Evolutionary conservation across 164 flowering plant genomes (phyloP).

Genomic region (Vitis rupestris): DNA sequence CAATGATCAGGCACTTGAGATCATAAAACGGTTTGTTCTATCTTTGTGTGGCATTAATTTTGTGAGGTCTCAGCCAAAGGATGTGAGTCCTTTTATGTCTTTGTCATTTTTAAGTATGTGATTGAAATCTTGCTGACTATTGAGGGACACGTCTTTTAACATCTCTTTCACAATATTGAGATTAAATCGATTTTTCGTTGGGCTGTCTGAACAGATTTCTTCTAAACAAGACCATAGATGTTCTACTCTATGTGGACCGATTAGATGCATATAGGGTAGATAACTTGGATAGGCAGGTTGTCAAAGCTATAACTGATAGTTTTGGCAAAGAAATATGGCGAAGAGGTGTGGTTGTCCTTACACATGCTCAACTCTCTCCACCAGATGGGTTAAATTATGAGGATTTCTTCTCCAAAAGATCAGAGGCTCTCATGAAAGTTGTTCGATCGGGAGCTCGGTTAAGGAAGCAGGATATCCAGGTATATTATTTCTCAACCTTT

Average conservation of each 20-base stretch:
- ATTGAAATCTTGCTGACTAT: background rate
- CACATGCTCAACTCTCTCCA: constrained; percentile 94
- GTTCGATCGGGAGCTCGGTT: constrained; percentile 64
- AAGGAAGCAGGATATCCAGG: constrained; percentile 53
- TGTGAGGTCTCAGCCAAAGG: too few species aligned
- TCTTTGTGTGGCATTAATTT: background rate
- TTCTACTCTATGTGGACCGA: constrained; percentile 92
- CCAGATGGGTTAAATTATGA: constrained; percentile 89
- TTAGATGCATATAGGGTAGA: constrained; percentile 93
- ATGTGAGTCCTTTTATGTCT: background rate
- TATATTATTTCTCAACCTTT: constrained; percentile 10
- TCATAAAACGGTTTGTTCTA: constrained; percentile 72
- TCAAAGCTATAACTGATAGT: constrained; percentile 75
- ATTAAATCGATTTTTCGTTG: background rate
- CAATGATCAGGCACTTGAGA: constrained; percentile 73
- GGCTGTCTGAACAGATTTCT: constrained; percentile 63
- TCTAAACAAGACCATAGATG: constrained; percentile 89
- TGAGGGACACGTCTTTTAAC: background rate
- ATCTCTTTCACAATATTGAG: background rate
- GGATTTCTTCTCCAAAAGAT: constrained; percentile 69
- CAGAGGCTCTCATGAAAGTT: constrained; percentile 74
- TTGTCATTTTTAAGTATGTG: background rate
- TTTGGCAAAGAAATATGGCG: constrained; percentile 94
- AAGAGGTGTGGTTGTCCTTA: constrained; percentile 74
- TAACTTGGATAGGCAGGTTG: constrained; percentile 82